Conservation (phyloP, 257 asterid genomes). For the Anisodus tanguticus region DNA sequence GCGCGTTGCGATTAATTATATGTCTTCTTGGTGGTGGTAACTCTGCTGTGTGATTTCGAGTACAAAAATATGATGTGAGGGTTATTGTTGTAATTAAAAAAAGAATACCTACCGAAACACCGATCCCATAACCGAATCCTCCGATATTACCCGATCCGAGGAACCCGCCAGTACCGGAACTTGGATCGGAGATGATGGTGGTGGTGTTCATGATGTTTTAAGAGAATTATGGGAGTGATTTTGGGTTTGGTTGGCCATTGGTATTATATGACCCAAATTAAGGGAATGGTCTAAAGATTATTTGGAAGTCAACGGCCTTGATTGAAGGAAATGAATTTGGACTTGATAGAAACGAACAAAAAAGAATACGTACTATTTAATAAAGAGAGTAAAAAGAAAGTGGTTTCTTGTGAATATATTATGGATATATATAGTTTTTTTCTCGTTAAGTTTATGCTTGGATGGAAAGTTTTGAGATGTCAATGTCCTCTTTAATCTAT, state of each 20-base stretch:
- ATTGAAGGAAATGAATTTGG: constrained; percentile 9
- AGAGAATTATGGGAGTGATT: constrained; percentile 12
- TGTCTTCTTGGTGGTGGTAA: constrained; percentile 34
- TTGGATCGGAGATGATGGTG: constrained; percentile 36
- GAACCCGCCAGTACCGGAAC: constrained; percentile 47
- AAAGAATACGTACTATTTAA: neutral
- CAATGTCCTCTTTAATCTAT: neutral
- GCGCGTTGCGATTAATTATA: neutral
- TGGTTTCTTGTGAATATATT: neutral
- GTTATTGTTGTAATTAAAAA: constrained; percentile 85
- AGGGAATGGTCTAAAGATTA: constrained; percentile 29
- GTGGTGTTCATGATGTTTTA: constrained; percentile 43
- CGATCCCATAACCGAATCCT: constrained; percentile 86
- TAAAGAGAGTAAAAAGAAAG: neutral
- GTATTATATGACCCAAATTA: constrained; percentile 27
- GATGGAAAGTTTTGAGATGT: constrained; percentile 11
- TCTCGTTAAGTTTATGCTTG: neutral
- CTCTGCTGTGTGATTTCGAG: constrained; percentile 42
- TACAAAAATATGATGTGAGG: constrained; percentile 79
- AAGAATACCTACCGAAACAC: constrained; percentile 88
- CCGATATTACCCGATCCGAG: constrained; percentile 63
- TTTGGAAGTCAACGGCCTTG: constrained; percentile 29
- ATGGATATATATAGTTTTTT: neutral
- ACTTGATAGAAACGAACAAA: neutral
- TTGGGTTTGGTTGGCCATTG: constrained; percentile 41